Percentiles rank a stretch among this genome's conserved stretches.
Evolutionary conservation across 352 stramenopile genomes (phyloP).

Genomic region (Detonula confervacea): DNA sequence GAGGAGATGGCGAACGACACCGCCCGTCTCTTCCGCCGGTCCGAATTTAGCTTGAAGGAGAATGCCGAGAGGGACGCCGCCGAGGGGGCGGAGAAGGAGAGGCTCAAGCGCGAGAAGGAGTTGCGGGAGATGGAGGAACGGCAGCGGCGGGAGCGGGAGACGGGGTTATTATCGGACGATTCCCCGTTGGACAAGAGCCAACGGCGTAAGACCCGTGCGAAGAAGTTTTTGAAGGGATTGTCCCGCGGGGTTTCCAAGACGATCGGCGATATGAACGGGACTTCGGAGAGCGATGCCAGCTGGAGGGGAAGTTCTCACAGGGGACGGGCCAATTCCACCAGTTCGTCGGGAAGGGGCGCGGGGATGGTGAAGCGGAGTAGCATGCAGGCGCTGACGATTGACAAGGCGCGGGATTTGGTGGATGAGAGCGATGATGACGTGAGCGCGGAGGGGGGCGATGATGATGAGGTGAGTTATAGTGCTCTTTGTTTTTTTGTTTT

Average conservation of each 20-base stretch:
- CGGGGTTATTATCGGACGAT: not conserved
- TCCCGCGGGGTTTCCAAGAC: not conserved
- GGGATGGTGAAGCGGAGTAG: constrained; percentile 52
- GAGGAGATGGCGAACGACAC: constrained; percentile 49
- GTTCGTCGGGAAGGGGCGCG: not conserved
- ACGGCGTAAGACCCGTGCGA: not conserved
- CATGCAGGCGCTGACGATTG: constrained; percentile 78
- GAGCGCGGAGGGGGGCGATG: not conserved
- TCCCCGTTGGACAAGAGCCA: not conserved
- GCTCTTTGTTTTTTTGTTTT: not conserved
- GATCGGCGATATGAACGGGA: constrained; percentile 9
- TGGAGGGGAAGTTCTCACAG: constrained; percentile 1
- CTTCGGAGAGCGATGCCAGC: not conserved
- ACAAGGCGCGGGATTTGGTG: constrained; percentile 83
- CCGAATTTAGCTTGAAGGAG: constrained; percentile 32
- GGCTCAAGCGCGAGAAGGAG: not conserved
- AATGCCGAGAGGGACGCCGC: constrained; percentile 8
- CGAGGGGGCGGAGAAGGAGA: not conserved
- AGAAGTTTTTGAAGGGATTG: constrained; percentile 9
- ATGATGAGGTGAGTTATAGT: constrained; percentile 27
- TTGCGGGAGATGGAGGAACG: not conserved
- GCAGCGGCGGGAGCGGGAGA: not conserved
- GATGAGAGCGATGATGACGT: constrained; percentile 45
- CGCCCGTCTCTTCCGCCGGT: constrained; percentile 45
- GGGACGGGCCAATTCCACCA: not conserved